Percentiles rank a stretch among this genome's conserved stretches.
phyloP scores from a whole-genome alignment of 371 early-diverging fungal genomes.

The Neoconidiobolus thromboides region DNA sequence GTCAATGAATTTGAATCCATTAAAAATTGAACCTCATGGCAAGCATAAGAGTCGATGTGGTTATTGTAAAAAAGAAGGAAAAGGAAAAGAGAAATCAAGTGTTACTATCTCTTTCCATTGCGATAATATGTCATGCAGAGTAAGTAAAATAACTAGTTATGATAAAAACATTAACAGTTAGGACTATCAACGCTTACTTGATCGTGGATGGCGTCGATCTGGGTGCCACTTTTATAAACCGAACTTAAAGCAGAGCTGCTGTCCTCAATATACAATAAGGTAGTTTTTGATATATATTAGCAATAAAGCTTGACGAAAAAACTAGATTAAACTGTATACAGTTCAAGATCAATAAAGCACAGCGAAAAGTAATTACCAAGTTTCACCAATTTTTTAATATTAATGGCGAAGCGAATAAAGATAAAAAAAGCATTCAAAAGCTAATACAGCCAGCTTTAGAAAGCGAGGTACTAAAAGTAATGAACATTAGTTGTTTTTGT shows the following conservation, averaged over 20 bases:
- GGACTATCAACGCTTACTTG: constrained; percentile 45
- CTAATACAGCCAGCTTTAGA: not conserved
- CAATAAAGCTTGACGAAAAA: not conserved
- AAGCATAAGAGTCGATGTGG: too few relatives aligned
- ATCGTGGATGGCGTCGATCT: constrained; percentile 49
- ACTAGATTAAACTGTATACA: constrained; percentile 24
- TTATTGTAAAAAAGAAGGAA: not conserved
- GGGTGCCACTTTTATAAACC: constrained; percentile 44
- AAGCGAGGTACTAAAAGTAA: not conserved
- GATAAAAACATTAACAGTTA: constrained; percentile 6
- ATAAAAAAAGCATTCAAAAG: constrained; percentile 5
- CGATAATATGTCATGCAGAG: not conserved
- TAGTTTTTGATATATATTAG: constrained; percentile 4
- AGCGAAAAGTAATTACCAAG: constrained; percentile 41
- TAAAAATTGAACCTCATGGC: too few relatives aligned
- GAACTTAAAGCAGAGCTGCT: constrained; percentile 33
- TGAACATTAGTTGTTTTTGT: not conserved
- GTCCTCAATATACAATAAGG: constrained; percentile 51
- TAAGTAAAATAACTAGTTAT: not conserved
- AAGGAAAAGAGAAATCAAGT: not conserved
- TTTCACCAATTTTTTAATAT: constrained; percentile 23
- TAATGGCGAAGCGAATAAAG: not conserved
- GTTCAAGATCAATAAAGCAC: constrained; percentile 35
- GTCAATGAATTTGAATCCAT: too few relatives aligned
- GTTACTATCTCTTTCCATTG: not conserved